A percentile compares a stretch with the other conserved stretches of the same genome.
These are phyloP conservation scores for Sonneratia caseolaris DNA, from an alignment of 345 rosid genomes.

Conservation along the genomic window DNA sequence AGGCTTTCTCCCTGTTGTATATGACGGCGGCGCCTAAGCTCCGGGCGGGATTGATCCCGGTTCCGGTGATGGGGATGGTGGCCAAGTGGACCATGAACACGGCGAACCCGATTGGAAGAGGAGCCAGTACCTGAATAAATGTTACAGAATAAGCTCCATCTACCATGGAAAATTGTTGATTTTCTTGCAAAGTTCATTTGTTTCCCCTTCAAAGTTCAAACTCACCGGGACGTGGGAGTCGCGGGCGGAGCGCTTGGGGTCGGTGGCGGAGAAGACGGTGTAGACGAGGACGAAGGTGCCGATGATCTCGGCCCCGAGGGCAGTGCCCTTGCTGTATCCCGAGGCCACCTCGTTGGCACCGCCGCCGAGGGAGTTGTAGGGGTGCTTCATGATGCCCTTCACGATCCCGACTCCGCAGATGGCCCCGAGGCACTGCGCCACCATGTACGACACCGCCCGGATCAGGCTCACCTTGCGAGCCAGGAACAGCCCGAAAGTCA, in stretches of 20 bases:
- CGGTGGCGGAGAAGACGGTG: conserved; percentile 80
- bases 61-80: conserved; percentile 58
- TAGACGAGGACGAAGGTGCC: conserved; percentile 68
- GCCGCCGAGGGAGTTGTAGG: conserved; percentile 48
- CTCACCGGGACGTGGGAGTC: conserved; percentile 77
- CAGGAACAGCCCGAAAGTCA: conserved; percentile 52
- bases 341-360: conserved; percentile 47
- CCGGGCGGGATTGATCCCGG: conserved; percentile 64
- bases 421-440: conserved; percentile 74
- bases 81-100: conserved; percentile 70
- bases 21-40: conserved; percentile 62
- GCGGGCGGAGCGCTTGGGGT: conserved; percentile 82
- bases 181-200: too few relatives aligned
- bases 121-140: conserved; percentile 43
- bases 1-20: conserved; percentile 32
- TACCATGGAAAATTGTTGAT: too few relatives aligned
- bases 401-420: conserved; percentile 74
- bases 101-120: conserved; percentile 74
- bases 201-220: too few relatives aligned
- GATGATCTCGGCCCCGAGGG: conserved; percentile 77
- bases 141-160: neutral
- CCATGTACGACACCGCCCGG: conserved; percentile 66
- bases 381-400: conserved; percentile 58
- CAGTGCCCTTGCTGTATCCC: conserved; percentile 60
- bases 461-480: conserved; percentile 62